Percentiles rank a stretch among this genome's conserved stretches.
Evolutionary conservation across 2,329 filamentous ascomycete genomes (phyloP).

Genomic region (Fusarium solani-melongenae): DNA sequence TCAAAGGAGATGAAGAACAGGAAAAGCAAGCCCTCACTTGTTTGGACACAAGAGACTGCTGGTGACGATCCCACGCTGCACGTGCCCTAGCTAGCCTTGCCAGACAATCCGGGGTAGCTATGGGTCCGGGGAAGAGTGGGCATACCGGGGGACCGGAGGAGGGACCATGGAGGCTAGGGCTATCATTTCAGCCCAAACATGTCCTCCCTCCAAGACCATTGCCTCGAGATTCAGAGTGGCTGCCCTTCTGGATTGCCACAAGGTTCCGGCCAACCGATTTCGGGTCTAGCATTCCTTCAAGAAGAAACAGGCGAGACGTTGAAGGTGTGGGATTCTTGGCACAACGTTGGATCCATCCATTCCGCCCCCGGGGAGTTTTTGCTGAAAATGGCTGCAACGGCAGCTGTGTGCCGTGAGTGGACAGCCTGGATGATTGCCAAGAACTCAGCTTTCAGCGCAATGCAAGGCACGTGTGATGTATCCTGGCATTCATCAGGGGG

Average conservation of each 20-base stretch:
- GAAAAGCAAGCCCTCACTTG: neutral
- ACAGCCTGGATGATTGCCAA: neutral
- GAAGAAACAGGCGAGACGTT: neutral
- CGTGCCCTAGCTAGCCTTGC: neutral
- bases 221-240: neutral
- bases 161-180: neutral
- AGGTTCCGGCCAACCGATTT: neutral
- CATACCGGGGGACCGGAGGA: neutral
- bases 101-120: slow-evolving; percentile 2
- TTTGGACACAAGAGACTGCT: neutral
- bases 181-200: neutral
- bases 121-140: slow-evolving; percentile 3
- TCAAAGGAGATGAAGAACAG: neutral
- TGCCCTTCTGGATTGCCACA: neutral
- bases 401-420: neutral
- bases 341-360: neutral
- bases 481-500: neutral
- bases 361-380: neutral
- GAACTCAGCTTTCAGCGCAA: neutral
- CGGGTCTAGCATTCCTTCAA: neutral
- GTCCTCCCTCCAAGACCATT: neutral
- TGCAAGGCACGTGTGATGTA: neutral
- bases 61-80: slow-evolving; percentile 6
- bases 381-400: neutral
- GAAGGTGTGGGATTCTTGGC: neutral